These are phyloP conservation scores for Amyloporia xantha DNA, from an alignment of 768 basidiomycete species.

Conservation along the genomic window DNA sequence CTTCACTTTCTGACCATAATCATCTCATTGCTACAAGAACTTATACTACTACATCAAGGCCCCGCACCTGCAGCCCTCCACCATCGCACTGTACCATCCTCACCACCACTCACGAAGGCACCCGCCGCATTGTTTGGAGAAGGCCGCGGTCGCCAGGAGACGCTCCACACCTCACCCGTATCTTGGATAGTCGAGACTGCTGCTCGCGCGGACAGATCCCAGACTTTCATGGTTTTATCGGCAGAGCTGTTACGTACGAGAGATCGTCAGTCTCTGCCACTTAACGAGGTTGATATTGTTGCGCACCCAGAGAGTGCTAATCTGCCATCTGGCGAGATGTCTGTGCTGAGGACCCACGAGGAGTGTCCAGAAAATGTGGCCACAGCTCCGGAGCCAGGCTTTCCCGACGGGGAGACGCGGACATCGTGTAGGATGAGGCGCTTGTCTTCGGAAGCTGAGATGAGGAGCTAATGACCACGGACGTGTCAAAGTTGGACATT, in stretches of 20 bases:
- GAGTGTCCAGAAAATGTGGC: conserved; percentile 84
- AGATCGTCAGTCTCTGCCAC: conserved; percentile 3
- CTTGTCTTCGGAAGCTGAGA: conserved; percentile 92
- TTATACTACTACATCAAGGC: no score
- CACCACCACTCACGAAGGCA: conserved; percentile 68
- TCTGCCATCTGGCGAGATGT: conserved; percentile 76
- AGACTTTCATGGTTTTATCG: conserved; percentile 81
- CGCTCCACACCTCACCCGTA: conserved; percentile 77
- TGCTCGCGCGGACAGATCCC: conserved; percentile 73
- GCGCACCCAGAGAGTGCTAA: conserved; percentile 76
- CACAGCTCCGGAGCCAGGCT: conserved; percentile 66
- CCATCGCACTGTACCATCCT: conserved; percentile 71
- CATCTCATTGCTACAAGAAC: no score
- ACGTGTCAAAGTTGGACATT: neutral
- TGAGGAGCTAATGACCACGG: conserved; percentile 51
- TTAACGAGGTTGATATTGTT: conserved; percentile 1
- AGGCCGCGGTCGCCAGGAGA: conserved; percentile 69
- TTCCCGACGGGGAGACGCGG: conserved; percentile 53
- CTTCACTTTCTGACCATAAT: no score
- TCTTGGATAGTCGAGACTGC: conserved; percentile 76
- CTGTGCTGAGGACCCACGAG: conserved; percentile 84
- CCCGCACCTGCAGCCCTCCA: conserved; percentile 61
- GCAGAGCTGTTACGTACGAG: conserved; percentile 48
- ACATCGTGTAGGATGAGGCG: conserved; percentile 88
- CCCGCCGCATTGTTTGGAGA: conserved; percentile 49